Evolutionary conservation across 2,329 filamentous ascomycete genomes (phyloP).

Genomic region (Xylaria sp.): DNA sequence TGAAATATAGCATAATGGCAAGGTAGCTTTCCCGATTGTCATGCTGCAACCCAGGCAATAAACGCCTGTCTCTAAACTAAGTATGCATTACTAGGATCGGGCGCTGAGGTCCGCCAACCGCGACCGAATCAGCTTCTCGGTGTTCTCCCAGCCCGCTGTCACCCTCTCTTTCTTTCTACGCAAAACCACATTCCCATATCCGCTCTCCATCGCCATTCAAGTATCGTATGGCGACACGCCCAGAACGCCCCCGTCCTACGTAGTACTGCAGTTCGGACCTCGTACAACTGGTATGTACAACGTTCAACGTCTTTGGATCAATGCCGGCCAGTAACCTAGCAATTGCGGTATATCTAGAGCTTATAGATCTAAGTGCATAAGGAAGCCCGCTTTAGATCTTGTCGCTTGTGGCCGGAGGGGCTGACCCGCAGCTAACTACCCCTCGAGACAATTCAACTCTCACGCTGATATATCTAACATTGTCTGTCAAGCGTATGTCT

Average conservation of each 20-base stretch:
- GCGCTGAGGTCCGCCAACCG: slow-evolving; percentile 42
- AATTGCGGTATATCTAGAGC: not conserved
- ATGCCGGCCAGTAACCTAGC: not conserved
- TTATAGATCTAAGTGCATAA: not conserved
- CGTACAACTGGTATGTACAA: not conserved
- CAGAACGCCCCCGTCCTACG: slow-evolving; percentile 18
- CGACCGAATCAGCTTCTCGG: slow-evolving; percentile 45
- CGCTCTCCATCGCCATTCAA: slow-evolving; percentile 17
- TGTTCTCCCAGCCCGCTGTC: slow-evolving; percentile 44
- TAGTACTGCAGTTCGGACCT: slow-evolving; percentile 5
- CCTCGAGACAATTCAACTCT: slow-evolving; percentile 1
- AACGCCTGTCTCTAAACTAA: slow-evolving; percentile 19
- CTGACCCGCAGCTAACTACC: slow-evolving; percentile 6
- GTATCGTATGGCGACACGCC: slow-evolving; percentile 35
- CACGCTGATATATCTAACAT: not conserved
- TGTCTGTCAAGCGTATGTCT: slow-evolving; percentile 16
- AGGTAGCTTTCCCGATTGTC: slow-evolving; percentile 29
- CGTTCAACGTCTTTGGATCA: not conserved
- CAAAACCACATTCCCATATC: slow-evolving; percentile 14
- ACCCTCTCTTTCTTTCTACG: slow-evolving; percentile 38
- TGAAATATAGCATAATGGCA: slow-evolving; percentile 10
- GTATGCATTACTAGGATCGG: slow-evolving; percentile 40
- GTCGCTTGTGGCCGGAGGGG: slow-evolving; percentile 8
- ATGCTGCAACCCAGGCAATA: slow-evolving; percentile 35
- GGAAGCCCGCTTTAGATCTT: not conserved